A percentile compares a stretch with the other conserved stretches of the same genome.
These are phyloP conservation scores for Haematococcus sp. DNA, from an alignment of 139 green algal species.

Conservation along the genomic window DNA sequence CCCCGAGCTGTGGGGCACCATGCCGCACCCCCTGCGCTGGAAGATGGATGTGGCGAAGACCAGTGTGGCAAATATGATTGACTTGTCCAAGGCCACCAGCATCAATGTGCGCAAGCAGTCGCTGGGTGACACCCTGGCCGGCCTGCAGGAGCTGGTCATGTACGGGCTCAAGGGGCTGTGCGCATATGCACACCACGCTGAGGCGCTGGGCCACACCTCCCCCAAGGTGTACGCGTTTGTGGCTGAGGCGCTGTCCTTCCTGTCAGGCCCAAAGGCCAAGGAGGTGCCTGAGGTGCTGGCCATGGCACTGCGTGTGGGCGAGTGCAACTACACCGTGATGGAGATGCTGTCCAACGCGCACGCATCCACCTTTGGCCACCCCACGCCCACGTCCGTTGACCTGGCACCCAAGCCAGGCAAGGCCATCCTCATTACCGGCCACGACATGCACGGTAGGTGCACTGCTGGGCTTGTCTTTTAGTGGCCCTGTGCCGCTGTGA, in stretches of 20 bases:
- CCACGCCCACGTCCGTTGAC: constrained; percentile 42
- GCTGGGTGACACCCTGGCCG: constrained; percentile 51
- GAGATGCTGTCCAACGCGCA: constrained; percentile 57
- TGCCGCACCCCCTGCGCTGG: too few species aligned
- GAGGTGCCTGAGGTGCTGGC: not conserved
- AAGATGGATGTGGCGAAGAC: not conserved
- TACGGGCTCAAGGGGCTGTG: constrained; percentile 59
- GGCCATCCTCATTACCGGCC: constrained; percentile 68
- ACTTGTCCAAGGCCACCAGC: not conserved
- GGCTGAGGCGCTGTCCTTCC: not conserved
- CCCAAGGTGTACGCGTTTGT: not conserved
- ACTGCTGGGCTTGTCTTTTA: too few species aligned
- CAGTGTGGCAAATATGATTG: not conserved
- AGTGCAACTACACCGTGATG: constrained; percentile 57
- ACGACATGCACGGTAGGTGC: constrained; percentile 80
- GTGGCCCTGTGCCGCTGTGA: too few species aligned
- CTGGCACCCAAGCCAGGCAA: constrained; percentile 62
- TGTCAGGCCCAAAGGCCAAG: not conserved
- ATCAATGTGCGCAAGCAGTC: constrained; percentile 25
- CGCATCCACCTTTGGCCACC: constrained; percentile 56
- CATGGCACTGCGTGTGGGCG: constrained; percentile 20
- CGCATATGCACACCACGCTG: constrained; percentile 43
- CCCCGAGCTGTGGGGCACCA: too few species aligned
- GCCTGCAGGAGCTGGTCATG: constrained; percentile 59
- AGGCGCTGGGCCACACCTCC: not conserved